Conservation (phyloP, 208 protist species). For the Leishmania guyanensis region DNA sequence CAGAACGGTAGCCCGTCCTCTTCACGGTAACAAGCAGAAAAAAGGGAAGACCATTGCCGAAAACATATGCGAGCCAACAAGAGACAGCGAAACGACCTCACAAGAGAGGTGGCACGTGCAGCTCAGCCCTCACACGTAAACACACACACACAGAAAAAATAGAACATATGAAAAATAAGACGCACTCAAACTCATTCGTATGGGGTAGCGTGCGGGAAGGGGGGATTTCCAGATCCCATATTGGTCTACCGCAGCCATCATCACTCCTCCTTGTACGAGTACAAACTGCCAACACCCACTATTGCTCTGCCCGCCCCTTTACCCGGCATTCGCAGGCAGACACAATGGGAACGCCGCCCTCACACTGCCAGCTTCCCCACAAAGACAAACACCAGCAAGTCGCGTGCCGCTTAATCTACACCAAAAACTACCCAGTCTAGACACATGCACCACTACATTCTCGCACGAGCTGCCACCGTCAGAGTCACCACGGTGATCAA, state of each 20-base stretch:
- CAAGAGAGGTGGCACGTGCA: not conserved
- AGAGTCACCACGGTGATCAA: constrained; percentile 43
- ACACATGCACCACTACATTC: not conserved
- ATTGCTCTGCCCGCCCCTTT: not conserved
- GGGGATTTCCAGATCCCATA: not conserved
- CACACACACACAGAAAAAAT: not conserved
- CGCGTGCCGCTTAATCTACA: not conserved
- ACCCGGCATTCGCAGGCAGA: not conserved
- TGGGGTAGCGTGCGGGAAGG: not conserved
- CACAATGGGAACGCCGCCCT: not conserved
- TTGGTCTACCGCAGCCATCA: not conserved
- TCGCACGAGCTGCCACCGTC: constrained; percentile 27
- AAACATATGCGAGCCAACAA: not conserved
- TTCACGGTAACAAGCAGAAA: not conserved
- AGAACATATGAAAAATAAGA: constrained; percentile 7
- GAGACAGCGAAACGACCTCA: not conserved
- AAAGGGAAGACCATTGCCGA: not conserved
- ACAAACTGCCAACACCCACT: not conserved
- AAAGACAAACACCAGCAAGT: not conserved
- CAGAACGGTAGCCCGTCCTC: not conserved
- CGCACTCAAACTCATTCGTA: not conserved
- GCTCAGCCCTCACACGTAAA: not conserved
- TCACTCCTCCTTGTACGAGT: not conserved
- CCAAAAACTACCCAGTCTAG: not conserved
- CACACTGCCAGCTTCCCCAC: not conserved